Conservation (phyloP, 78 protist species). For the Creolimax fragrantissima region DNA sequence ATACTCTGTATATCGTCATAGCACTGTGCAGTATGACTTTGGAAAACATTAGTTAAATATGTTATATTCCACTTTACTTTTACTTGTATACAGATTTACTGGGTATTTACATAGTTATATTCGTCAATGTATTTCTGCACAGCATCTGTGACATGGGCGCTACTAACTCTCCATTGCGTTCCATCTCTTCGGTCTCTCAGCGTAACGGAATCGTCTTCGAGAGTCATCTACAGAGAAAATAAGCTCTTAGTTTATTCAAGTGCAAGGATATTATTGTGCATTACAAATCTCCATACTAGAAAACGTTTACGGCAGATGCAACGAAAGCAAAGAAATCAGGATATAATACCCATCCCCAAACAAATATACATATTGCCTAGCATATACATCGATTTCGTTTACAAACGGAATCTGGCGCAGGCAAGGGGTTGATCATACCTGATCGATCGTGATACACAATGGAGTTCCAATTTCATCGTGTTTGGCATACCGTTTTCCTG, state of each 20-base stretch:
- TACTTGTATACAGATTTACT: too few relatives aligned
- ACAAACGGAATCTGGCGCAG: neutral
- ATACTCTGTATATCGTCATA: too few relatives aligned
- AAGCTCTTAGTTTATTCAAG: neutral
- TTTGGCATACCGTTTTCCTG: neutral
- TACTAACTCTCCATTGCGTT: neutral
- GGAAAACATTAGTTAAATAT: too few relatives aligned
- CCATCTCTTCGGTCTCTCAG: neutral
- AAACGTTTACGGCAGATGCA: neutral
- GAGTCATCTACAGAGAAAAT: neutral
- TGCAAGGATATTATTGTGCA: neutral
- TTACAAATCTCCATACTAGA: neutral
- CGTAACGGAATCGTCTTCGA: neutral
- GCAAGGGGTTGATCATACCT: neutral
- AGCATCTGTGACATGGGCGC: neutral
- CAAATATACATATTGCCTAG: neutral
- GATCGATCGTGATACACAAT: neutral
- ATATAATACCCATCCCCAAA: neutral
- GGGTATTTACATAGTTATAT: too few relatives aligned
- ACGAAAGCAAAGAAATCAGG: neutral
- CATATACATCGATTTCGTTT: neutral
- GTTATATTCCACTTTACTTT: too few relatives aligned
- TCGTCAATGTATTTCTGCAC: neutral
- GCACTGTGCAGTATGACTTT: too few relatives aligned
- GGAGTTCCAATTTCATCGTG: conserved; percentile 3